A percentile compares a stretch with the other conserved stretches of the same genome.
These are phyloP conservation scores for Annulohypoxylon moriforme DNA, from an alignment of 495 filamentous ascomycete genomes.

Conservation along the genomic window DNA sequence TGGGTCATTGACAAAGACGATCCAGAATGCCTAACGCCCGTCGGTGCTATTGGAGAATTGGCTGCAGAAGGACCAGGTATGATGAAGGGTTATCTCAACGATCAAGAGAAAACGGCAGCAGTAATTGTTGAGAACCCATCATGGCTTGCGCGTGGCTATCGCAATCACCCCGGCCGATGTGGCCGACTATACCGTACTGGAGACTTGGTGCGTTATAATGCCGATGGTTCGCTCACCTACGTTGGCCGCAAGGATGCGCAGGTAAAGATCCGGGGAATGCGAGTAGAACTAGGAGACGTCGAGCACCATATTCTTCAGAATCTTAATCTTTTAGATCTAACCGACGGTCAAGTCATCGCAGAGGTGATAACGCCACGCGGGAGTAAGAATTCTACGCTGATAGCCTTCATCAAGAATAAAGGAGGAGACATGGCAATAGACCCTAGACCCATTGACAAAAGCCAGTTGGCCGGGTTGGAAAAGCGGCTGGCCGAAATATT, in stretches of 20 bases:
- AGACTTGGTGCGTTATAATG: neutral
- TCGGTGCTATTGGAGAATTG: neutral
- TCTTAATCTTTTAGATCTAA: neutral
- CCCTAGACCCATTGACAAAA: neutral
- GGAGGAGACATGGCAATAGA: neutral
- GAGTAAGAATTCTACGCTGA: neutral
- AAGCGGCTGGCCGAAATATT: neutral
- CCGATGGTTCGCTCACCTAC: neutral
- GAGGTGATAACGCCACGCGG: neutral
- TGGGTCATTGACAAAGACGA: neutral
- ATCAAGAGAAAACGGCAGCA: constrained; percentile 6
- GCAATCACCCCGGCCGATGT: neutral
- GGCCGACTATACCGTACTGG: neutral
- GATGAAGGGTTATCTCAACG: constrained; percentile 5
- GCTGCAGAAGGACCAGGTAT: neutral
- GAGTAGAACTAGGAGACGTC: neutral
- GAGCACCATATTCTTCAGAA: neutral
- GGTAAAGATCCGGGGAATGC: neutral
- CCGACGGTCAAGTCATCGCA: neutral
- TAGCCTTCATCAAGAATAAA: neutral
- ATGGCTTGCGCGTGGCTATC: neutral
- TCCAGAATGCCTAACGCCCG: neutral
- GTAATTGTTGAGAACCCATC: neutral
- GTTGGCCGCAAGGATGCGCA: constrained; percentile 2
- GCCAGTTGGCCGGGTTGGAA: neutral